Evolutionary conservation across 2,329 filamentous ascomycete genomes (phyloP).

Genomic region (Fusarium transvaalense): DNA sequence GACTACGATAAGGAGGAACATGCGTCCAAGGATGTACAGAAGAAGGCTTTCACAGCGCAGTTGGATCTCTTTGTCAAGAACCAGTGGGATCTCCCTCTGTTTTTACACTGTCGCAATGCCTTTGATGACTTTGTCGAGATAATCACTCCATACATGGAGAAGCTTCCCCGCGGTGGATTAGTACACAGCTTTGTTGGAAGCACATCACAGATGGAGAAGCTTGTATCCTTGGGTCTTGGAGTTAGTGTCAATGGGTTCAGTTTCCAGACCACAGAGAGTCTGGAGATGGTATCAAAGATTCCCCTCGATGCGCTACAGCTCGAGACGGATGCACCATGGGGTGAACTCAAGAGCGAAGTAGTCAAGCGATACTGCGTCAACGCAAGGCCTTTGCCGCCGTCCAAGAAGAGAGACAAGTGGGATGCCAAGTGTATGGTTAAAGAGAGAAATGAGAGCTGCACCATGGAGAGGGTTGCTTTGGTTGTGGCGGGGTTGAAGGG

Average conservation of each 20-base stretch:
- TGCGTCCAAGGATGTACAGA: conserved; percentile 54
- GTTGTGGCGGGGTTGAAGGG: conserved; percentile 63
- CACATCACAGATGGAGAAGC: conserved; percentile 44
- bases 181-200: conserved; percentile 48
- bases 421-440: conserved; percentile 61
- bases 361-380: conserved; percentile 58
- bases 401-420: conserved; percentile 65
- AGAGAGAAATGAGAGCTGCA: conserved; percentile 64
- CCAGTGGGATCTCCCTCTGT: conserved; percentile 44
- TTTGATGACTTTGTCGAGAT: conserved; percentile 51
- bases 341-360: conserved; percentile 45
- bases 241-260: conserved; percentile 62
- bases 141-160: conserved; percentile 55
- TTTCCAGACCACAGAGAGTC: conserved; percentile 48
- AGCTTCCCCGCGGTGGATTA: conserved; percentile 41
- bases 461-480: conserved; percentile 60
- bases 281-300: conserved; percentile 45
- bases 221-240: conserved; percentile 41
- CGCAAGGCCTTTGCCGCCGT: conserved; percentile 54
- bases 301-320: conserved; percentile 43
- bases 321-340: conserved; percentile 49
- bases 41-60: conserved; percentile 43
- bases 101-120: conserved; percentile 46
- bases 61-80: conserved; percentile 46
- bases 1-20: conserved; percentile 62